Evolutionary conservation across 192 early-diverging fungal species (phyloP).

Genomic region (Thoreauomyces humboldtii): DNA sequence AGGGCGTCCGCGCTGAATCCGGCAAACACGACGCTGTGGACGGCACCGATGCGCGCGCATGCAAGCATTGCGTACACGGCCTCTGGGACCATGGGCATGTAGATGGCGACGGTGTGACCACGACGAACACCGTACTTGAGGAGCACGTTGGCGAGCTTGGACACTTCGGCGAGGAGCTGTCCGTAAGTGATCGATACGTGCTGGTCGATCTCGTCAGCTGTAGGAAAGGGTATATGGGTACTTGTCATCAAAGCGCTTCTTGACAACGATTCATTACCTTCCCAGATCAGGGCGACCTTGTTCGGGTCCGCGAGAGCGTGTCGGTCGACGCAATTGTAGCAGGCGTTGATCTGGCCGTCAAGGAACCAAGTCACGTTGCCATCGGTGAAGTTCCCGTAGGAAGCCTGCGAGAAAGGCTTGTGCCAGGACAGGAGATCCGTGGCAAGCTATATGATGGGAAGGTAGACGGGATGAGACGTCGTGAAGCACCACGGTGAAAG

Average conservation of each 20-base stretch:
- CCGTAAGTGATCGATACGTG: slow-evolving; percentile 74
- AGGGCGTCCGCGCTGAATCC: slow-evolving; percentile 93
- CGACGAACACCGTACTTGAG: slow-evolving; percentile 80
- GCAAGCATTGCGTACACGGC: slow-evolving; percentile 90
- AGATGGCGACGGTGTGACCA: slow-evolving; percentile 93
- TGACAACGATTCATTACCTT: no score
- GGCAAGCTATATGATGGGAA: no score
- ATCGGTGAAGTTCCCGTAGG: slow-evolving; percentile 69
- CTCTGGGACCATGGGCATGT: slow-evolving; percentile 87
- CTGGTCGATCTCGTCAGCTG: slow-evolving; percentile 79
- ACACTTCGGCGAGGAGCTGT: slow-evolving; percentile 80
- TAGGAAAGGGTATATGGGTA: slow-evolving; percentile 7
- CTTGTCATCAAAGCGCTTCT: no score
- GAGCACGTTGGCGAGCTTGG: slow-evolving; percentile 81
- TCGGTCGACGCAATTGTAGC: slow-evolving; percentile 95
- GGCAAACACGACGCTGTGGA: slow-evolving; percentile 95
- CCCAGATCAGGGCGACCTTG: slow-evolving; percentile 55
- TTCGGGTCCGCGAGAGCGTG: slow-evolving; percentile 76
- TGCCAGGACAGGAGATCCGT: slow-evolving; percentile 78
- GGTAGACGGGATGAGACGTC: neutral
- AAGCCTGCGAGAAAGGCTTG: slow-evolving; percentile 72
- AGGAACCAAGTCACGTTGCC: slow-evolving; percentile 94
- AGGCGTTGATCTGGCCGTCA: slow-evolving; percentile 87
- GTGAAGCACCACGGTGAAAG: neutral
- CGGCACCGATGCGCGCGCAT: slow-evolving; percentile 86